These are phyloP conservation scores for Auricularia sp. DNA, from an alignment of 768 basidiomycete genomes.

Conservation along the genomic window DNA sequence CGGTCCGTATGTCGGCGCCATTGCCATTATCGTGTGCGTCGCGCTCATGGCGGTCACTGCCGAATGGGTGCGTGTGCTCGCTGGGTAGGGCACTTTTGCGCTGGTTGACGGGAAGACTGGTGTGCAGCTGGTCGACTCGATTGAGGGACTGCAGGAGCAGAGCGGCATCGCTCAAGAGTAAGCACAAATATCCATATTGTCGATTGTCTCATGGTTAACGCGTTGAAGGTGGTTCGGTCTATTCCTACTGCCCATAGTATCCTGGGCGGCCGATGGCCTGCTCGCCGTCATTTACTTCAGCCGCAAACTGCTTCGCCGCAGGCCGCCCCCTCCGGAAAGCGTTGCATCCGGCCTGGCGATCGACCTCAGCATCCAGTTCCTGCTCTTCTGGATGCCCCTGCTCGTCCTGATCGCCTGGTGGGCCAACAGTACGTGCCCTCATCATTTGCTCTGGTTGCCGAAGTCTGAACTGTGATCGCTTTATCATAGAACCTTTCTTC, in stretches of 20 bases:
- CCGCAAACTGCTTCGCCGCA: constrained; percentile 31
- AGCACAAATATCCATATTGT: too few species aligned
- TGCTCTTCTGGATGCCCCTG: constrained; percentile 71
- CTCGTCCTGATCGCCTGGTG: constrained; percentile 62
- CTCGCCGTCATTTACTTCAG: constrained; percentile 50
- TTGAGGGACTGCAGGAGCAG: constrained; percentile 40
- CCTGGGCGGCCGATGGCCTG: constrained; percentile 61
- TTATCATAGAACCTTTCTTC: constrained; percentile 33
- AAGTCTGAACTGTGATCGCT: too few species aligned
- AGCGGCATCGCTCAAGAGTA: constrained; percentile 39
- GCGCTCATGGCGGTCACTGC: constrained; percentile 58
- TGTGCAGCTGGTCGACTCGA: constrained; percentile 49
- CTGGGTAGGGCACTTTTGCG: too few species aligned
- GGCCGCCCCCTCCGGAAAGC: constrained; percentile 36
- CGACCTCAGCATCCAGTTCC: constrained; percentile 70
- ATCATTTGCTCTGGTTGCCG: too few species aligned
- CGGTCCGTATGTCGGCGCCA: constrained; percentile 53
- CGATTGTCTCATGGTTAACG: too few species aligned
- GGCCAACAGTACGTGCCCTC: constrained; percentile 22
- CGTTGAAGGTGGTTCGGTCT: constrained; percentile 73
- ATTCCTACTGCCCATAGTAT: constrained; percentile 59
- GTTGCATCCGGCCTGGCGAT: constrained; percentile 61
- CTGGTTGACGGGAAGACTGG: too few species aligned
- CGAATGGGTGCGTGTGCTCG: constrained; percentile 62
- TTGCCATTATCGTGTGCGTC: constrained; percentile 41